Percentiles rank a stretch among this genome's conserved stretches.
Evolutionary conservation across 2,329 filamentous ascomycete species (phyloP).

Genomic region (Macrophomina pseudophaseolina): DNA sequence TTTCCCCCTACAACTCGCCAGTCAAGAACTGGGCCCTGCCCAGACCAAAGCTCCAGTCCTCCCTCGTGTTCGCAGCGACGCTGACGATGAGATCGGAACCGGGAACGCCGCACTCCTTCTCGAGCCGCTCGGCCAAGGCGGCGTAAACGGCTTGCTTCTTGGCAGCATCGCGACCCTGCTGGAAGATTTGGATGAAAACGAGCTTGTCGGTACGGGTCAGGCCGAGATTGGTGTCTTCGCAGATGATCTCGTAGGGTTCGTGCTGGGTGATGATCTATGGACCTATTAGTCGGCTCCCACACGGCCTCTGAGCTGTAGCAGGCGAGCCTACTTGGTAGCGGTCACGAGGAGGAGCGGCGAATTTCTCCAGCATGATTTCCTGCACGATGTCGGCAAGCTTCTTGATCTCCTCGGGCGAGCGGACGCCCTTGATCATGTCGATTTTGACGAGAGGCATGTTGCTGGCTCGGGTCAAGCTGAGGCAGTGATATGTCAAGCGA

Average conservation of each 20-base stretch:
- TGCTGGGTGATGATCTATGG: constrained; percentile 39
- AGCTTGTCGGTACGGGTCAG: constrained; percentile 35
- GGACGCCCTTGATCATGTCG: constrained; percentile 35
- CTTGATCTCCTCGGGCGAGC: constrained; percentile 35
- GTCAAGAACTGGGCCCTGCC: constrained; percentile 39
- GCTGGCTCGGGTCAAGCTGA: not conserved
- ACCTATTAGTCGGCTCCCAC: too few species aligned
- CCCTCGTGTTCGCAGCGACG: constrained; percentile 33
- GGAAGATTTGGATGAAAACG: constrained; percentile 41
- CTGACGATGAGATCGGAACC: constrained; percentile 38
- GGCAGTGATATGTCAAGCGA: not conserved
- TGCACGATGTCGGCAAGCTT: constrained; percentile 38
- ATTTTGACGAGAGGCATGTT: constrained; percentile 40
- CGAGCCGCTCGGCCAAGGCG: constrained; percentile 33
- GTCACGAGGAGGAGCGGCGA: constrained; percentile 37
- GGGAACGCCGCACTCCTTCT: constrained; percentile 32
- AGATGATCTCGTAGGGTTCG: constrained; percentile 39
- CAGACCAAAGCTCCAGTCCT: constrained; percentile 41
- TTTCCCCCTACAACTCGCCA: constrained; percentile 28
- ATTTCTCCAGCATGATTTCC: constrained; percentile 36
- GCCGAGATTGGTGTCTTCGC: constrained; percentile 39
- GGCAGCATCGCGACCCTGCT: constrained; percentile 37
- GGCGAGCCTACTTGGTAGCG: constrained; percentile 34
- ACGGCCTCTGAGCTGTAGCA: not conserved
- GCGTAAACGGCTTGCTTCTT: constrained; percentile 36